Evolutionary conservation across 1,284 basidiomycete genomes (phyloP), one percentile per base, ranked within the genome.

Genomic region (Heliocybe sulcata): DNA sequence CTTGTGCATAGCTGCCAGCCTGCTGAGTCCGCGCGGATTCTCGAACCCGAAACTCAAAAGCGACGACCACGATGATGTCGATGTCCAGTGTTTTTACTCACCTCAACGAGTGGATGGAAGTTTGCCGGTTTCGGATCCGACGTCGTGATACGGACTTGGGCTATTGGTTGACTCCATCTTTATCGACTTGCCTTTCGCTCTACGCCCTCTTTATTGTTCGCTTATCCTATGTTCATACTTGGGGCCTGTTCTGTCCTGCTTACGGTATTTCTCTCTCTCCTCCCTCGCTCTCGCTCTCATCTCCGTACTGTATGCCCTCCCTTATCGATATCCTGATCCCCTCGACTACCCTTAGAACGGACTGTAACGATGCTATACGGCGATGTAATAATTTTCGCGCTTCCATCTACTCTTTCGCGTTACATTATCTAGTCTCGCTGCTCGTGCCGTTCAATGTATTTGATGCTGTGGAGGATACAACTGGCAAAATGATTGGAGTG

Each of bases 111-210:
- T 52, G 20, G 52, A 53, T 45, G 35, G 35, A 53, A 27, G 20
- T 27, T 45, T 55, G 45, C 29, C 42, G 25, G 51, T 42, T 52
- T 25, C 16, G 48, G 16, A 35, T 52, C 52, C 54, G 45, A 57
- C 60, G 62, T 53, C 11, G n/a, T n/a, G n/a, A n/a, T n/a, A 12
- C 64, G 65, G 67, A 64, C 63, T 81, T 76, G 80, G 80, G 81
- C 77, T 82, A 75, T 81, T 82, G 76, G 79, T 82, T 81, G 79
- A 74, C 20, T 68, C 66, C 68, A 66, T 76, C 69, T 73, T 76
- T 75, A 75, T 76, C 69, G 68, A 70, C 69, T 75, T 69, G 63
- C 57, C 64, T 66, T 73, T 66, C 64, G 56, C 33, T 61, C 58
- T 63, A 53, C 16, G 55, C 59, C 61, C 64, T 60, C 57, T 56